Base-by-base conservation (phyloP, 1,284 basidiomycete genomes). In the Microbotryum violaceum region DNA sequence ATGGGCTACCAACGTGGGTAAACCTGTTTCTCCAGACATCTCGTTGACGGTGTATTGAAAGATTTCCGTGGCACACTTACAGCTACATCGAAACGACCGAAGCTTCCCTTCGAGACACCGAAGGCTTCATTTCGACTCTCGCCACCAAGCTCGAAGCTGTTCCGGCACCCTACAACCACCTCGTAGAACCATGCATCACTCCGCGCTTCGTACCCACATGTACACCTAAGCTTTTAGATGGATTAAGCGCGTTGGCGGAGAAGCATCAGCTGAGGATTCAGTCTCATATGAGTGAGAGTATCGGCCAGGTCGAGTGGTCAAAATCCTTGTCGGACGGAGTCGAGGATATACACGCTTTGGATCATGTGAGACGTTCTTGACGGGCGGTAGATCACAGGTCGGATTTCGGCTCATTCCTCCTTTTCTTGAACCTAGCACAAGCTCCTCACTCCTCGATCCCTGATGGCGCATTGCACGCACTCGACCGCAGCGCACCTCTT, bases 391-490 rank as follows among this genome's bases (percentile, higher is more conserved):
- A 21, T 2, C 31, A 54, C 21, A 14, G 10, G 14, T 10, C 31
- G 31, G 8, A 31, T 31, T 7, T 31, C 2, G 25, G 6, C 50
- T 49, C 46, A 54, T 16, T 23, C 7, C 16, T 18, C 33, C 27
- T 25, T 46, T 44, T 25, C 9, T 4, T 58, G 53, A 45, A 42
- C 16, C 6, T 60, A 88, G 86, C 70, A 79, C 66, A 77, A 78
- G 3, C 79, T 90, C 9, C 76, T 90, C 49, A 84, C 82, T 0
- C 72, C 79, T 1, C 79, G 80, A 12, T 86, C 87, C 0, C 75
- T 91, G 14, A 87, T 90, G 78, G 89, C 88, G 1, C 89, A 91
- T 72, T 91, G 89, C 75, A 91, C 89, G 1, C 89, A 85, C 75
- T 79, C 89, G 27, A 74, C 77, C 23, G 62, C 74, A 0, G 74